Evolutionary conservation across 2,329 filamentous ascomycete genomes (phyloP).

Genomic region (Clarireedia sp.): DNA sequence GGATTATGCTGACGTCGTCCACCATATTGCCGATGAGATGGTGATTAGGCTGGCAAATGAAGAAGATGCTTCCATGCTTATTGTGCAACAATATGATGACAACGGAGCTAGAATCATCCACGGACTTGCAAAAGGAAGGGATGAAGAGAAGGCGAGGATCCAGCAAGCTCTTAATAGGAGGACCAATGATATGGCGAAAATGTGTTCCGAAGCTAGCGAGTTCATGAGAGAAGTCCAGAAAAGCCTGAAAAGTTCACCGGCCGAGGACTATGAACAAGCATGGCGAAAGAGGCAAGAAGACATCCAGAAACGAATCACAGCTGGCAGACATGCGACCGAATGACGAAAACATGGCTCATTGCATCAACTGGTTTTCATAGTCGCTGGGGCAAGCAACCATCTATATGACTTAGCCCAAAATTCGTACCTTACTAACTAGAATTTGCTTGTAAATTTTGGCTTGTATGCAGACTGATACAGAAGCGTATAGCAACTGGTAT

Average conservation of each 20-base stretch:
- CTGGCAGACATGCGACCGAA: conserved; percentile 10
- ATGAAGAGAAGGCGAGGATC: conserved; percentile 14
- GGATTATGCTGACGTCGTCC: conserved; percentile 19
- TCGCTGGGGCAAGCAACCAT: too few relatives aligned
- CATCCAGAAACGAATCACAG: conserved; percentile 17
- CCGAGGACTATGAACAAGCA: conserved; percentile 15
- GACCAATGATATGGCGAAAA: conserved; percentile 16
- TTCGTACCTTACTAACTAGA: too few relatives aligned
- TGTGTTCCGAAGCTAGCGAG: conserved; percentile 17
- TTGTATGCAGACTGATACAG: too few relatives aligned
- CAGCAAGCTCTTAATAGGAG: conserved; percentile 13
- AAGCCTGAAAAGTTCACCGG: conserved; percentile 13
- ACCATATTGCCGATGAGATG: conserved; percentile 28
- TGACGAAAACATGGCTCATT: background rate
- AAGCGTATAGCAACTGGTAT: too few relatives aligned
- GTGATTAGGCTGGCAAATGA: conserved; percentile 23
- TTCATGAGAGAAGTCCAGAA: conserved; percentile 12
- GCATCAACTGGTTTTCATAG: background rate
- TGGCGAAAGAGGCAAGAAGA: conserved; percentile 23
- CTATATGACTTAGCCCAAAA: too few relatives aligned
- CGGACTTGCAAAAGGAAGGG: conserved; percentile 14
- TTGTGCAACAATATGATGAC: conserved; percentile 25
- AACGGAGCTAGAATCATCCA: conserved; percentile 23
- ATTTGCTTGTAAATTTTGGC: too few relatives aligned
- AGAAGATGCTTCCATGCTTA: conserved; percentile 24